phyloP scores from a whole-genome alignment of 208 protist genomes.

The Phytomonas francai region DNA sequence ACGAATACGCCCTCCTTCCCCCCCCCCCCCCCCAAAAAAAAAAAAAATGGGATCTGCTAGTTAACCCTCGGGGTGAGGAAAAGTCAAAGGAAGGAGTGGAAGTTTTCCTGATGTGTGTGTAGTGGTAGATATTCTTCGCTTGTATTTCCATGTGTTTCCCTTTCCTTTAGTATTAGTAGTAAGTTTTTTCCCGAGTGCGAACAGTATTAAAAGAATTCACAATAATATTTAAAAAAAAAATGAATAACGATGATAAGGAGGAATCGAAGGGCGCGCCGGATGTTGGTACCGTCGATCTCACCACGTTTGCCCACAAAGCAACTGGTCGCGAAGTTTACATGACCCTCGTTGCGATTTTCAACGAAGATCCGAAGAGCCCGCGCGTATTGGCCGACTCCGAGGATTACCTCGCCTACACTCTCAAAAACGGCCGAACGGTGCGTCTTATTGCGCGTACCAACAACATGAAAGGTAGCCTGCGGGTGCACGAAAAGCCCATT shows the following conservation, averaged over 20 bases:
- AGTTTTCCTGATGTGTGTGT: too few relatives aligned
- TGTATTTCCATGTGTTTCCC: not conserved
- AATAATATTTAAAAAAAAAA: conserved; percentile 9
- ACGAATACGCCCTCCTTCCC: too few relatives aligned
- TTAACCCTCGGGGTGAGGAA: too few relatives aligned
- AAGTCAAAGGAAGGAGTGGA: too few relatives aligned
- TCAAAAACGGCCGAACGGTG: conserved; percentile 63
- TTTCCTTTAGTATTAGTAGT: not conserved
- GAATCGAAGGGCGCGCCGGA: not conserved
- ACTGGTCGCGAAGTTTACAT: conserved; percentile 23
- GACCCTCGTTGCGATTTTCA: conserved; percentile 59
- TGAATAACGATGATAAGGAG: not conserved
- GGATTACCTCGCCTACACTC: conserved; percentile 69
- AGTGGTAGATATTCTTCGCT: too few relatives aligned
- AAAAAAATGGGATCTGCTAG: too few relatives aligned
- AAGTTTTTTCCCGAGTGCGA: not conserved
- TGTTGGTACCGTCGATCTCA: conserved; percentile 30
- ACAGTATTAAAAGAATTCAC: not conserved
- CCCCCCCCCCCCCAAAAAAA: too few relatives aligned
- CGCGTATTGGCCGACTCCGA: conserved; percentile 76
- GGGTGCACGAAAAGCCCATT: conserved; percentile 44
- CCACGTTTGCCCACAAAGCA: conserved; percentile 17
- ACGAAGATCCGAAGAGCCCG: conserved; percentile 29
- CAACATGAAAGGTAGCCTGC: conserved; percentile 48
- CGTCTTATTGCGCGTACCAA: conserved; percentile 53